A percentile compares a stretch with the other conserved stretches of the same genome.
These are phyloP conservation scores for Hypericum androsaemum DNA, from an alignment of 345 rosid genomes.

Conservation along the genomic window DNA sequence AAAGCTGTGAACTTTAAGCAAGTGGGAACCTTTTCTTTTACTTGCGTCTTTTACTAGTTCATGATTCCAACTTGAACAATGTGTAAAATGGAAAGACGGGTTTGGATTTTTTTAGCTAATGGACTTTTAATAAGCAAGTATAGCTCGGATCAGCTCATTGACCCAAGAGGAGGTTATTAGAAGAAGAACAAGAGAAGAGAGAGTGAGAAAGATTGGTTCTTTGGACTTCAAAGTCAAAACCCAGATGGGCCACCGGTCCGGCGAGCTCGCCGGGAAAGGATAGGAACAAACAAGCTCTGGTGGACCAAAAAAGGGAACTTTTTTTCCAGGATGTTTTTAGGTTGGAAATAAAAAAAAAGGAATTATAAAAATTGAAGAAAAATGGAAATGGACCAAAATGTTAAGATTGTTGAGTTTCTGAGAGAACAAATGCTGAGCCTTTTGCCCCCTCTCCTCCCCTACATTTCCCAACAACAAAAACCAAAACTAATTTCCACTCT, in stretches of 20 bases:
- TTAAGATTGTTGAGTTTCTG: constrained; percentile 9
- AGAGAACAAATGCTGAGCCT: constrained; percentile 25
- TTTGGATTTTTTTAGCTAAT: no score
- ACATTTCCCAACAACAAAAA: constrained; percentile 26
- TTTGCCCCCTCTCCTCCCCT: constrained; percentile 34
- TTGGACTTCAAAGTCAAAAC: constrained; percentile 1
- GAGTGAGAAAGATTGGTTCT: neutral
- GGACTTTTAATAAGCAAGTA: constrained; percentile 10
- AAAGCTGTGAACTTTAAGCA: neutral
- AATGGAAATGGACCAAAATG: neutral
- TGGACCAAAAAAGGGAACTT: neutral
- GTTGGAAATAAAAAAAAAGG: neutral
- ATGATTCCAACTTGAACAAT: no score
- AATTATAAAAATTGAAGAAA: neutral
- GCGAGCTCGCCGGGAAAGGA: constrained; percentile 4
- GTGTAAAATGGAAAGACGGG: no score
- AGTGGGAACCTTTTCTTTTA: neutral
- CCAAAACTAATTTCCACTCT: no score
- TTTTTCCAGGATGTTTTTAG: neutral
- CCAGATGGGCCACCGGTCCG: neutral
- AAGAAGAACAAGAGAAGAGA: neutral
- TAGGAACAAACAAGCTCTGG: neutral
- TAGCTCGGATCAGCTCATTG: constrained; percentile 17
- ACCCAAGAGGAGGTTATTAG: neutral
- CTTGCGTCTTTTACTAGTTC: neutral